Percentiles rank a stretch among this genome's conserved stretches.
phyloP scores from a whole-genome alignment of 345 rosid species.

The Xanthoceras sorbifolium region DNA sequence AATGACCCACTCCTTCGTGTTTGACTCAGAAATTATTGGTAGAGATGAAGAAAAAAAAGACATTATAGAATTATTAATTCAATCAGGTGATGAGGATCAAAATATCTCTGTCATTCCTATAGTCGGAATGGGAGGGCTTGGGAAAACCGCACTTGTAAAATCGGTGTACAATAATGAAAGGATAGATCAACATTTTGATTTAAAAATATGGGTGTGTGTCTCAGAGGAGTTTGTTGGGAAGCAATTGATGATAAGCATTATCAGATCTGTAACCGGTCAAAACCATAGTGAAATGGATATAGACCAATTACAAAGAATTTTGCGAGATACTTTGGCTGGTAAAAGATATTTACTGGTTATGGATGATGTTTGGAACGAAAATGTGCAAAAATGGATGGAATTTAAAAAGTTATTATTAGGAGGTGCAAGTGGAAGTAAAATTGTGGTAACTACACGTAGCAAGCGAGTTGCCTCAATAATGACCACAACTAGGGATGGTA shows the following conservation, averaged over 20 bases:
- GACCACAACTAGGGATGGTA: neutral
- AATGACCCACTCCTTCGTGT: slow-evolving; percentile 23
- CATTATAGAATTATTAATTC: slow-evolving; percentile 9
- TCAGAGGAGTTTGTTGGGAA: slow-evolving; percentile 6
- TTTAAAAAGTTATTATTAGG: neutral
- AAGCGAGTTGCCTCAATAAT: neutral
- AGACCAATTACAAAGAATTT: slow-evolving; percentile 20
- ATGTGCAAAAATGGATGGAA: neutral
- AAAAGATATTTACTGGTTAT: slow-evolving; percentile 10
- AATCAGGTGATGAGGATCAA: neutral
- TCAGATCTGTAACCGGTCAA: neutral
- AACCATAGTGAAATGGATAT: neutral
- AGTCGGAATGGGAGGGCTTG: slow-evolving; percentile 19
- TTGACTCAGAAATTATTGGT: slow-evolving; percentile 19
- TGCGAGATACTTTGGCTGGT: slow-evolving; percentile 1
- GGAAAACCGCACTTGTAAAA: slow-evolving; percentile 33
- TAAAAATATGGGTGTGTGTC: slow-evolving; percentile 23
- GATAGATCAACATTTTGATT: slow-evolving; percentile 11
- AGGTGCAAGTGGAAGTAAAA: slow-evolving; percentile 2
- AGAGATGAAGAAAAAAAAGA: slow-evolving; percentile 19
- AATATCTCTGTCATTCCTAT: slow-evolving; percentile 25
- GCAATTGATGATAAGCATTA: neutral
- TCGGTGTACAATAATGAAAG: slow-evolving; percentile 23
- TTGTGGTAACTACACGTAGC: slow-evolving; percentile 23
- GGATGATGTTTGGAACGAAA: slow-evolving; percentile 19